Evolutionary conservation across 129 eudicot genomes (phyloP), one percentile per base, ranked within the genome.

Genomic region (Ambrosia trifida): DNA sequence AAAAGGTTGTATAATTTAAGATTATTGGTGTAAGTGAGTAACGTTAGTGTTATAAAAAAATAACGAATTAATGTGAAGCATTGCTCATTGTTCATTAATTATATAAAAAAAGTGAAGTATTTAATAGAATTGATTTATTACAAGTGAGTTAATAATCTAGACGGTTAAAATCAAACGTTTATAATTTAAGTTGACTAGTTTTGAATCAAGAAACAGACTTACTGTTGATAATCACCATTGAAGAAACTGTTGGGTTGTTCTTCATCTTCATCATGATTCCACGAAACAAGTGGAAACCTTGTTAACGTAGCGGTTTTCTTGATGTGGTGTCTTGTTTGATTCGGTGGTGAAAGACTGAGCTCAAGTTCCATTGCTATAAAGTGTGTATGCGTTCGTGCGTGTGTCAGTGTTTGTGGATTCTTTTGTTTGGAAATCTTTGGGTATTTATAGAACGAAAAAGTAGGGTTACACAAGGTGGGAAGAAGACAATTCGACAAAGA

Each of bases 261-360:
- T 1, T 50, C 64, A 16, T 64, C 70, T 36, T 74, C 64, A 7
- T 74, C 56, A 0, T 74, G 79, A 65, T 74, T 53, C 79, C 72
- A 74, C 4, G 79, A 74, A 74, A 74, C 72, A 0, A 40, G 65
- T 20, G 79, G 72, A n/a, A 45, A 63, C 66, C 28, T 45, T 30
- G 68, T 30, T 2, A 11, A 18, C 2, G 73, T 49, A 16, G 59
- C 11, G 49, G 13, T 68, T 57, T 76, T 76, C 32, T 57, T 76
- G 50, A 31, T 67, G 47, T 59, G 38, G 5, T 75, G 66, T 66
- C 73, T 66, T 3, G 13, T 76, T 68, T 76, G 80, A 45, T 67
- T 57, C 16, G 80, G 80, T 60, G 80, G 80, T 67, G 80, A 76
- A 33, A 76, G 80, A 57, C 80, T 76, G 45, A 76, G 62, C 69